Evolutionary conservation across 805 yeast genomes (phyloP).

Genomic region (Spathaspora arborariae): DNA sequence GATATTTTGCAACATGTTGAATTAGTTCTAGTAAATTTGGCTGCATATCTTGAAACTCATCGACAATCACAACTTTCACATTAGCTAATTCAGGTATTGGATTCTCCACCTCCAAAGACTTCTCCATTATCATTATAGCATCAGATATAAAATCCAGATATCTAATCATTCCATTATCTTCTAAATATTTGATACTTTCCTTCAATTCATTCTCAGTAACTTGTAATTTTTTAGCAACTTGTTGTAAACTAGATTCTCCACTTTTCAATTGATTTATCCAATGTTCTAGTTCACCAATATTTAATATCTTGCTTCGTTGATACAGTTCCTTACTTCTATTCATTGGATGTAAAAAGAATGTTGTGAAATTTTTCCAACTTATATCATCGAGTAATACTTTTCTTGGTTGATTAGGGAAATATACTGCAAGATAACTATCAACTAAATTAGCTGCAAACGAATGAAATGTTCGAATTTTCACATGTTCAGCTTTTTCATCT

Average conservation of each 20-base stretch:
- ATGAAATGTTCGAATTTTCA: conserved; percentile 59
- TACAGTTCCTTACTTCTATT: neutral
- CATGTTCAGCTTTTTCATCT: conserved; percentile 21
- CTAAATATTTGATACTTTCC: conserved; percentile 24
- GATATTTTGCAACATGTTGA: conserved; percentile 31
- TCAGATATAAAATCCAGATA: conserved; percentile 33
- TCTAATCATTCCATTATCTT: conserved; percentile 30
- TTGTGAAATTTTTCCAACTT: conserved; percentile 43
- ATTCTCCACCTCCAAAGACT: conserved; percentile 14
- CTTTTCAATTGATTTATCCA: conserved; percentile 20
- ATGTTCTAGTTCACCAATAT: conserved; percentile 16
- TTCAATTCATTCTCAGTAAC: conserved; percentile 25
- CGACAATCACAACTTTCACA: conserved; percentile 48
- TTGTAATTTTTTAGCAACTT: conserved; percentile 20
- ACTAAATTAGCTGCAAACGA: conserved; percentile 45
- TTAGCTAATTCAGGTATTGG: conserved; percentile 19
- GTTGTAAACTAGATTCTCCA: conserved; percentile 17
- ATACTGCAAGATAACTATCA: conserved; percentile 36
- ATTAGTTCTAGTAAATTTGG: conserved; percentile 46
- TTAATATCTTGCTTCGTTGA: conserved; percentile 7
- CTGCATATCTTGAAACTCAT: conserved; percentile 73
- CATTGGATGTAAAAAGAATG: conserved; percentile 31
- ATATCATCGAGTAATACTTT: conserved; percentile 47
- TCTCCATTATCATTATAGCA: conserved; percentile 26
- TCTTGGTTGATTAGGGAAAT: conserved; percentile 16